A percentile compares a stretch with the other conserved stretches of the same genome.
Evolutionary conservation across 805 yeast species (phyloP).

Genomic region (Alloascoidea africana): DNA sequence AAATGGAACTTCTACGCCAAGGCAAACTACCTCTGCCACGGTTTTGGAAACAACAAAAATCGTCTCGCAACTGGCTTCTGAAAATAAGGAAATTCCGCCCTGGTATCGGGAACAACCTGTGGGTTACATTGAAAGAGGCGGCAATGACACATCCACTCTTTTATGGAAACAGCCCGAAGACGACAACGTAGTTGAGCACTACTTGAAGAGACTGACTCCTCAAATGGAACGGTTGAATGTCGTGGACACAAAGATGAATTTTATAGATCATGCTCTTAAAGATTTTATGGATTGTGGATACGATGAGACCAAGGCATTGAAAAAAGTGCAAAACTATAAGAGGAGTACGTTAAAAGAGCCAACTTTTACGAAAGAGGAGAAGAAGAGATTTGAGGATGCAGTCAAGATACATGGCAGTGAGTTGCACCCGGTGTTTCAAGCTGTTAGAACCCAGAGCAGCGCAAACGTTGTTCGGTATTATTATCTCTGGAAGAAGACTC

Average conservation of each 20-base stretch:
- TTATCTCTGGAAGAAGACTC: constrained; percentile 85
- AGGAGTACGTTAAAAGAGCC: constrained; percentile 62
- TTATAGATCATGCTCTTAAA: constrained; percentile 57
- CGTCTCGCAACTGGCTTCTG: constrained; percentile 13
- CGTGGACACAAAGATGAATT: constrained; percentile 59
- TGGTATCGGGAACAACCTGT: constrained; percentile 72
- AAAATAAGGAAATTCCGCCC: constrained; percentile 37
- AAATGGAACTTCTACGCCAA: background rate
- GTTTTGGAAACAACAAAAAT: constrained; percentile 4
- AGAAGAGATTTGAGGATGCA: constrained; percentile 56
- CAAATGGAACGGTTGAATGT: constrained; percentile 42
- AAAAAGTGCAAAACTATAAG: constrained; percentile 30
- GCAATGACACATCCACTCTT: constrained; percentile 41
- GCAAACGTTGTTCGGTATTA: constrained; percentile 78
- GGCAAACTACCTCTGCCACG: constrained; percentile 5
- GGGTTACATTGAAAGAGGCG: constrained; percentile 79
- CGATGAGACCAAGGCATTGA: constrained; percentile 33
- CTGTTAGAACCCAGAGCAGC: constrained; percentile 58
- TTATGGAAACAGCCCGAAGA: constrained; percentile 43
- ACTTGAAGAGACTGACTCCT: constrained; percentile 36
- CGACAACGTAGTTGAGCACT: constrained; percentile 31
- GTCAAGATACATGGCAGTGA: constrained; percentile 66
- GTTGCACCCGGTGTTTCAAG: constrained; percentile 52
- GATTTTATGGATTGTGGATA: constrained; percentile 37
- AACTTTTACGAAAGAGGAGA: constrained; percentile 48